Evolutionary conservation across 2,329 filamentous ascomycete species (phyloP), one percentile per base, ranked within the genome.

Genomic region (Diplodia scrobiculata): DNA sequence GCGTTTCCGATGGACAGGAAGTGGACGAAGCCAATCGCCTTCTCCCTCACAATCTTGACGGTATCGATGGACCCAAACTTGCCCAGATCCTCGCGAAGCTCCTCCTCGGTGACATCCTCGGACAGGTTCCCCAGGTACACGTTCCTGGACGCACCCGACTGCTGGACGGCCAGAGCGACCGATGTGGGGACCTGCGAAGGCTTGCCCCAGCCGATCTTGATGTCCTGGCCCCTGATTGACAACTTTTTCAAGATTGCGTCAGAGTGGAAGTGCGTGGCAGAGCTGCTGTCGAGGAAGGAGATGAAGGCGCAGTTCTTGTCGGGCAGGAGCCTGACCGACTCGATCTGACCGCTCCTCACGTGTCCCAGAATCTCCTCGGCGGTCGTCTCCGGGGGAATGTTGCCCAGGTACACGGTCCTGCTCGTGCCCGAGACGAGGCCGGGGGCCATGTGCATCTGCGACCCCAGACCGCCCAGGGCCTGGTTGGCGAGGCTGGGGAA

Each of bases 261-360:
- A 21, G 95, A 99, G 83, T 99, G 95, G 82, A 99, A 99, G 78
- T 99, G 95, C 25, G 94, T 98, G 66, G 95, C 95, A 34, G 95
- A 97, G 81, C 93, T 97, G 73, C 93, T 92, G 75, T 99, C 95
- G 70, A 99, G 84, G 83, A 99, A 99, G 7, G 95, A 99, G 77
- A 99, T 98, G 84, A 99, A 99, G 67, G 95, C 95, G 76, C 95
- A 99, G 84, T 98, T 99, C 91, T 98, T 99, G 81, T 99, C 95
- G 27, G 94, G 92, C 65, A 99, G 84, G 70, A 99, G 86, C 72
- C 95, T 90, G 63, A 99, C 95, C n/a, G 95, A 98, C 82, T 99
- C 95, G 73, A 99, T 98, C 77, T 98, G 95, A 27, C 95, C 95
- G 79, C 95, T 98, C 70, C 95, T 88, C 68, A 99, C 95, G 75